These are phyloP conservation scores for Biancaea sappan DNA, from an alignment of 306 rosid genomes.

Conservation along the genomic window DNA sequence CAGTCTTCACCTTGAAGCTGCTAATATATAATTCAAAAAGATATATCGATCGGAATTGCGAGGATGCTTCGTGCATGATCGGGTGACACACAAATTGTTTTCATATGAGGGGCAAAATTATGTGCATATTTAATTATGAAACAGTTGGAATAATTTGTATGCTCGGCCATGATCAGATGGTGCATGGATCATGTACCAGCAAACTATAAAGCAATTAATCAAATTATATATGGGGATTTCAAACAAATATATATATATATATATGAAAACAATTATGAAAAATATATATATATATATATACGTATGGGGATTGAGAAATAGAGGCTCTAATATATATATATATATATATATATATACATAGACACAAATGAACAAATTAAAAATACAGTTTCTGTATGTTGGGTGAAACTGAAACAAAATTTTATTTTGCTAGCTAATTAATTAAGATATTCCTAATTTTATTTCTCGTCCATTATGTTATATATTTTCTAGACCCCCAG, in stretches of 20 bases:
- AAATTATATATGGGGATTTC: too few species aligned
- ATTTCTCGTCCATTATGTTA: too few species aligned
- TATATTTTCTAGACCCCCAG: too few species aligned
- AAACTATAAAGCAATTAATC: too few species aligned
- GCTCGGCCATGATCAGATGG: background rate
- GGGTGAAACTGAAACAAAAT: background rate
- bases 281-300: too few species aligned
- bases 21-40: background rate
- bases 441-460: too few species aligned
- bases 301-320: too few species aligned
- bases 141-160: background rate
- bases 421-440: background rate
- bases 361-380: too few species aligned
- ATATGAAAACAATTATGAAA: too few species aligned
- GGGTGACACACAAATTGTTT: background rate
- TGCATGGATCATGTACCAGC: background rate
- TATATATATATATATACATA: too few species aligned
- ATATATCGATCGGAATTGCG: background rate
- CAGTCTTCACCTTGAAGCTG: slow-evolving; percentile 30
- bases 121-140: background rate
- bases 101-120: background rate
- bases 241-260: too few species aligned
- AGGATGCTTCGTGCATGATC: background rate
- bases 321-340: too few species aligned
- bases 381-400: background rate